Percentiles rank a stretch among this genome's conserved stretches.
Evolutionary conservation across 352 stramenopile genomes (phyloP).

Genomic region (Globisporangium heterothallicum): DNA sequence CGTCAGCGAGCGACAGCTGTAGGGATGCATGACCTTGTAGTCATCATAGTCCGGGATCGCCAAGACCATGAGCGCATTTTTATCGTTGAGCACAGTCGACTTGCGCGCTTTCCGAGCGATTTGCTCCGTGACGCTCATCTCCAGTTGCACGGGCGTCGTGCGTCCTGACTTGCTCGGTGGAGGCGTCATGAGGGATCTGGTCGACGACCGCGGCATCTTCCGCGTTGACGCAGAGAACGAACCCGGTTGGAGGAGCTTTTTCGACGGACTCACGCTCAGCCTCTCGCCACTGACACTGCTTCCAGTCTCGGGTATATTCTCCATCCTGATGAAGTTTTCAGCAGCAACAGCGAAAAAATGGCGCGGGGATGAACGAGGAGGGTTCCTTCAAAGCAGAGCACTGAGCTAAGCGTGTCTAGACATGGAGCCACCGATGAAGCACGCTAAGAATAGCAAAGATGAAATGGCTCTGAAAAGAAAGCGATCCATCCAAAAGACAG

Average conservation of each 20-base stretch:
- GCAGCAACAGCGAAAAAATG: not conserved
- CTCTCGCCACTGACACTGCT: not conserved
- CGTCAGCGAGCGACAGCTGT: slow-evolving; percentile 61
- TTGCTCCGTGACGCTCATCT: slow-evolving; percentile 70
- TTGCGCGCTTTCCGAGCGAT: slow-evolving; percentile 62
- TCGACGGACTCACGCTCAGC: slow-evolving; percentile 6
- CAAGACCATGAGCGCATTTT: slow-evolving; percentile 64
- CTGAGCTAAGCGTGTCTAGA: not conserved
- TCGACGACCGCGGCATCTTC: slow-evolving; percentile 17
- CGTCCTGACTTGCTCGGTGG: slow-evolving; percentile 20
- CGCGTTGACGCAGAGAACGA: slow-evolving; percentile 5
- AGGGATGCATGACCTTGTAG: slow-evolving; percentile 71
- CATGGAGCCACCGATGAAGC: no score
- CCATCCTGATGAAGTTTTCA: slow-evolving; percentile 5
- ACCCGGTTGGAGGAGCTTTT: not conserved
- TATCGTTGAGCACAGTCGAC: slow-evolving; percentile 61
- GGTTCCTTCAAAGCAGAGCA: no score
- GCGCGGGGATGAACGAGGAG: no score
- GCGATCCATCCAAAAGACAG: no score
- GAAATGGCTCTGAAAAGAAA: no score
- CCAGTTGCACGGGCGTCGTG: slow-evolving; percentile 21
- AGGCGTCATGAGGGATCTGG: slow-evolving; percentile 23
- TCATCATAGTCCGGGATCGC: slow-evolving; percentile 75
- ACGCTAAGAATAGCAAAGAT: no score
- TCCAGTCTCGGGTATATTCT: slow-evolving; percentile 12